phyloP scores from a whole-genome alignment of 164 flowering plant genomes.

The Santalum album region DNA sequence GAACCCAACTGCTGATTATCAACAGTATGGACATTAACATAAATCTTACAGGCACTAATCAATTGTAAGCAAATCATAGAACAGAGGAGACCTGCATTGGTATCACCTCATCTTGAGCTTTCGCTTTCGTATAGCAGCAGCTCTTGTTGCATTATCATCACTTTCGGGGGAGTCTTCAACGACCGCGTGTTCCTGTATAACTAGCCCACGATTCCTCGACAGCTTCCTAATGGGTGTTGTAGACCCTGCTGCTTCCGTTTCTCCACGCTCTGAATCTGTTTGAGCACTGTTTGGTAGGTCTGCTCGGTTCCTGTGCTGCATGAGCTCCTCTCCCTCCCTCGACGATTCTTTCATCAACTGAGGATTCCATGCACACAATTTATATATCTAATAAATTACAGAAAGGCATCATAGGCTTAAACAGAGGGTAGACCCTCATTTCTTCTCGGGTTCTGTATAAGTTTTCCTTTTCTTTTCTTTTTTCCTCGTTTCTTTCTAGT shows the following conservation, averaged over 20 bases:
- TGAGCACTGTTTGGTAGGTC: slow-evolving; percentile 6
- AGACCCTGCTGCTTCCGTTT: slow-evolving; percentile 10
- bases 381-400: too few species aligned
- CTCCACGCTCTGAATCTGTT: slow-evolving; percentile 11
- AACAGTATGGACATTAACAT: too few species aligned
- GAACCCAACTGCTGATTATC: too few species aligned
- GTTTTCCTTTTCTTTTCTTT: too few species aligned
- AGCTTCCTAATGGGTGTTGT: slow-evolving; percentile 55
- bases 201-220: slow-evolving; percentile 44
- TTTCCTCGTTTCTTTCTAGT: too few species aligned
- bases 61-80: neutral
- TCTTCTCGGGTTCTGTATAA: too few species aligned
- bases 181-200: slow-evolving; percentile 40
- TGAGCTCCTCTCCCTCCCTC: slow-evolving; percentile 32
- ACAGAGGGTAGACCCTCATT: too few species aligned
- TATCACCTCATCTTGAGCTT: slow-evolving; percentile 36
- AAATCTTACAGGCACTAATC: neutral
- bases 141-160: slow-evolving; percentile 12
- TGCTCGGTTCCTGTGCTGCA: slow-evolving; percentile 31
- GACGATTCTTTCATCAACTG: slow-evolving; percentile 31
- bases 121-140: slow-evolving; percentile 33
- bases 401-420: too few species aligned
- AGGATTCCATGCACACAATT: neutral
- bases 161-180: slow-evolving; percentile 57
- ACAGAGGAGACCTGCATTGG: neutral